These are phyloP conservation scores for Beauveria scarabaeidicola DNA, from an alignment of 2,329 filamentous ascomycete species.

Conservation along the genomic window DNA sequence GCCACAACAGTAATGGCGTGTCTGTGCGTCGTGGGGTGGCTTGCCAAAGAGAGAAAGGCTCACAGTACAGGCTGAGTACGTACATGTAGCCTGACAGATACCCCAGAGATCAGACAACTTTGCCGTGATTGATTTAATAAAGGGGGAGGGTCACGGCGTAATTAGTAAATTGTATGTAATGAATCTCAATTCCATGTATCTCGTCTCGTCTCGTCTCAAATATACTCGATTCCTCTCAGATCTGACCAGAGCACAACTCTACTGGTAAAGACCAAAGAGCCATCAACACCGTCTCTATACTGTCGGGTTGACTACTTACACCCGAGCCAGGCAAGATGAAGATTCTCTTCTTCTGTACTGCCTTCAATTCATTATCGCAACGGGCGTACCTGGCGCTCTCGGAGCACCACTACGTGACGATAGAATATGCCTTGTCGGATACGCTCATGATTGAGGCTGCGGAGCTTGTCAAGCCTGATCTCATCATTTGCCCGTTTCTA, in stretches of 20 bases:
- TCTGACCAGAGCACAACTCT: background rate
- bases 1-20: background rate
- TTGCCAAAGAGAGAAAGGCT: background rate
- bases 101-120: background rate
- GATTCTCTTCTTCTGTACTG: constrained; percentile 36
- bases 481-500: constrained; percentile 35
- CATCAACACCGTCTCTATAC: background rate
- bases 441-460: constrained; percentile 30
- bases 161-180: background rate
- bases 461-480: constrained; percentile 26
- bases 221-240: background rate
- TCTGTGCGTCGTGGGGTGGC: constrained; percentile 4
- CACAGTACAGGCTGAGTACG: too few relatives aligned
- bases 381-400: constrained; percentile 28
- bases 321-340: constrained; percentile 21
- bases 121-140: background rate
- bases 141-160: background rate
- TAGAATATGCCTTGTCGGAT: constrained; percentile 30
- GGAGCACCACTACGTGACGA: constrained; percentile 27
- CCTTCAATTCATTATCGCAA: constrained; percentile 36
- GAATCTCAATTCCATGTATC: background rate
- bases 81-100: background rate
- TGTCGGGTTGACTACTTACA: background rate
- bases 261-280: background rate
- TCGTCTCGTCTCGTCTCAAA: background rate